These are phyloP conservation scores for Orbilia oligospora DNA, from an alignment of 2,329 filamentous ascomycete species.

Conservation along the genomic window DNA sequence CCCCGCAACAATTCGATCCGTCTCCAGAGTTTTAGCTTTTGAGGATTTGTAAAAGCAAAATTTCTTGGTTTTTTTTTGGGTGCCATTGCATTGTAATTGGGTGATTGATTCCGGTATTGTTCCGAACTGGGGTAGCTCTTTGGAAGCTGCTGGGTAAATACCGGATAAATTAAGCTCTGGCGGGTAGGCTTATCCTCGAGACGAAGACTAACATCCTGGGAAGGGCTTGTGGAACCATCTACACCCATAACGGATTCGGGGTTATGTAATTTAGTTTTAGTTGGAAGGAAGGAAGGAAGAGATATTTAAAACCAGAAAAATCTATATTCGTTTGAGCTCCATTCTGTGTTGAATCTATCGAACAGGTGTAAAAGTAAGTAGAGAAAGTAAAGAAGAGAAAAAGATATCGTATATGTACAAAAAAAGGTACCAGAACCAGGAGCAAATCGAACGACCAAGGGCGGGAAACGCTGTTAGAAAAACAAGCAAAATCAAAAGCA, in stretches of 20 bases:
- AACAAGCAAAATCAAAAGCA: not conserved
- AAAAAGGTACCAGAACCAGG: not conserved
- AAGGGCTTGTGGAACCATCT: slow-evolving; percentile 14
- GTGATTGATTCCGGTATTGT: slow-evolving; percentile 36
- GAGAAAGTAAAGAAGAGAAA: slow-evolving; percentile 11
- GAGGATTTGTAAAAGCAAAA: not conserved
- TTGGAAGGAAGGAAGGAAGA: not conserved
- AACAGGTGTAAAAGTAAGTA: not conserved
- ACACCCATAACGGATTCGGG: not conserved
- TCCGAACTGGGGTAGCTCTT: slow-evolving; percentile 36
- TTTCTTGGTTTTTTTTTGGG: slow-evolving; percentile 5
- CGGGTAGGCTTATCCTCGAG: not conserved
- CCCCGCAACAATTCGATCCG: slow-evolving; percentile 11
- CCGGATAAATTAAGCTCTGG: slow-evolving; percentile 37
- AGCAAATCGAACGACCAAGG: slow-evolving; percentile 5
- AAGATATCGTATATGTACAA: slow-evolving; percentile 6
- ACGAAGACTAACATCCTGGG: slow-evolving; percentile 14
- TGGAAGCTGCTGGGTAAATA: slow-evolving; percentile 22
- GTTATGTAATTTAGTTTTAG: not conserved
- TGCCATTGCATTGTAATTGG: slow-evolving; percentile 12
- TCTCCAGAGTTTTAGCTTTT: slow-evolving; percentile 11
- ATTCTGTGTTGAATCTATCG: slow-evolving; percentile 31
- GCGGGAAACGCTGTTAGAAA: not conserved
- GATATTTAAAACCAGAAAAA: not conserved
- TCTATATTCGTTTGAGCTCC: slow-evolving; percentile 21